phyloP scores from a whole-genome alignment of 192 early-diverging fungal genomes.

The Cetraspora pellucida region DNA sequence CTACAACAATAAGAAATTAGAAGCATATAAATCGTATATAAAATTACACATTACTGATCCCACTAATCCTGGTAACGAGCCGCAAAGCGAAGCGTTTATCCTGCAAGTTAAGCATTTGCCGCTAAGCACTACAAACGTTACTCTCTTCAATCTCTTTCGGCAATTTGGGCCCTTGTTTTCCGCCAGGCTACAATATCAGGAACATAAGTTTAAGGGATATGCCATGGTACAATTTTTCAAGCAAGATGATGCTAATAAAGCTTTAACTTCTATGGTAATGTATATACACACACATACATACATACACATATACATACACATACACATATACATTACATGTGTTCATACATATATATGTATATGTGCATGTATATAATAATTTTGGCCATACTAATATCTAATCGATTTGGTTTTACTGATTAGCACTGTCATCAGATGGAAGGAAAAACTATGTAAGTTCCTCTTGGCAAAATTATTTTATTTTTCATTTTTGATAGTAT shows the following conservation, averaged over 20 bases:
- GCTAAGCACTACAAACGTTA: conserved; percentile 32
- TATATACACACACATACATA: neutral
- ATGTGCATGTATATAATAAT: too few species aligned
- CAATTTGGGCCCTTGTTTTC: conserved; percentile 46
- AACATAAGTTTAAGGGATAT: conserved; percentile 34
- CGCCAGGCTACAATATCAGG: conserved; percentile 30
- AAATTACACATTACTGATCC: conserved; percentile 37
- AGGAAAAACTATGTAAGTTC: conserved; percentile 32
- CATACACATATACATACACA: neutral
- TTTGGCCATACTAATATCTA: too few species aligned
- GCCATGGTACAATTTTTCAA: conserved; percentile 47
- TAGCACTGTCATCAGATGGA: conserved; percentile 13
- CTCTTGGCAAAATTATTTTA: too few species aligned
- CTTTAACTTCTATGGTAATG: conserved; percentile 41
- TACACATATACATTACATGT: neutral
- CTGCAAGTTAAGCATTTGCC: conserved; percentile 43
- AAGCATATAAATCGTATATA: conserved; percentile 31
- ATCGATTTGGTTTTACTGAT: neutral
- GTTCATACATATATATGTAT: neutral
- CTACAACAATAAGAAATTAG: conserved; percentile 38
- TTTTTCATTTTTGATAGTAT: too few species aligned
- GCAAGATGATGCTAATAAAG: conserved; percentile 35
- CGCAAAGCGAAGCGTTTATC: conserved; percentile 33
- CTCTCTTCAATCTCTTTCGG: conserved; percentile 44
- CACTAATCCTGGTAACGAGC: conserved; percentile 33